Evolutionary conservation across 768 basidiomycete species (phyloP), one percentile per base, ranked within the genome.

Genomic region (Hygrophorus russula): DNA sequence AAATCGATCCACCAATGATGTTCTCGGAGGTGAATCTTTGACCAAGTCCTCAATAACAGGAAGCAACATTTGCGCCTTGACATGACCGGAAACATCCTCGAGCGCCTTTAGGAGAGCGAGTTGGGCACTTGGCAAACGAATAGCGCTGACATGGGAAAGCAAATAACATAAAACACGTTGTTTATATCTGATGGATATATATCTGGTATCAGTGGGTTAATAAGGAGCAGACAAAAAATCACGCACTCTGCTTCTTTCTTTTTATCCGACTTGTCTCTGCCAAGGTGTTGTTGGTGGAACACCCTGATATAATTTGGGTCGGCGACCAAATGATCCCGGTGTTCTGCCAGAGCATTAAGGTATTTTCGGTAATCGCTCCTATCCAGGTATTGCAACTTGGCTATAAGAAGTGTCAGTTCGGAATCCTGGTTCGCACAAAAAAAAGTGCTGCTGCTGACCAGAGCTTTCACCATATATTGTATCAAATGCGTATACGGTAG

Each of bases 151-250:
- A 56, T 97, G 93, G 1, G 92, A 92, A 5, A 87, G 63, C 0
- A 96, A 59, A 58, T 74, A 91, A 55, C 82, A 88, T 33, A 87
- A 54, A 34, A 92, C 63, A 10, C 79, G 73, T 47, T 74, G 73
- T 54, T 78, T 86, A 59, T 80, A 79, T 43, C 88, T 89, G 32
- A 5, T 45, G 19, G 45, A 20, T 18, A 44, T 41, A 15, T 20
- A 36, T 51, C 7, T 36, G 28, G 5, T 20, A 51, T 6, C 48
- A 39, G 17, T 41, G 14, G 14, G 10, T 38, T 19, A 17, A 32
- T 10, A 8, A 33, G 17, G 7, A 7, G 7, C n/a, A 11, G 24
- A 35, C 41, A 13, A 15, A 42, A n/a, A 36, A 15, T 5, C n/a
- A 65, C 77, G 51, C 52, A 82, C 76, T 69, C 67, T 1, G 59